These are phyloP conservation scores for Cutaneotrichosporon arboriforme DNA, from an alignment of 1,284 basidiomycete species.

Conservation along the genomic window DNA sequence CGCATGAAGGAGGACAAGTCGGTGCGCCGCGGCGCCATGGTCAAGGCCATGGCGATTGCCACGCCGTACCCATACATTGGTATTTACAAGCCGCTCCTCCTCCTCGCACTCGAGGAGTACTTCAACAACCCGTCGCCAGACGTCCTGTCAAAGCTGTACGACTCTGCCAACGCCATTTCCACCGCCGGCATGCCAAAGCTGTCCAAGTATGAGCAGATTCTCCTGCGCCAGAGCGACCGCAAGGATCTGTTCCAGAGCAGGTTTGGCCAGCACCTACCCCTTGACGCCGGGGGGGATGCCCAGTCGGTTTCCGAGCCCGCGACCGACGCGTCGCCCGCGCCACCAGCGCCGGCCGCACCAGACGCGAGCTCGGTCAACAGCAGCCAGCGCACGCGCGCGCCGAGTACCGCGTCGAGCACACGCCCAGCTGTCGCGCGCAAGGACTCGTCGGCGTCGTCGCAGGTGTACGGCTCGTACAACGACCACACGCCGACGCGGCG, in stretches of 20 bases:
- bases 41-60: slow-evolving; percentile 94
- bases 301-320: background rate
- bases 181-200: slow-evolving; percentile 71
- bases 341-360: too few species aligned
- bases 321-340: background rate
- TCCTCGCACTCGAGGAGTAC: slow-evolving; percentile 94
- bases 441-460: slow-evolving; percentile 9
- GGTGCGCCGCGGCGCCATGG: slow-evolving; percentile 83
- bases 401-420: slow-evolving; percentile 5
- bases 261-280: slow-evolving; percentile 40
- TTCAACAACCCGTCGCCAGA: slow-evolving; percentile 80
- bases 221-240: slow-evolving; percentile 82
- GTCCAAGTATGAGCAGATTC: slow-evolving; percentile 73
- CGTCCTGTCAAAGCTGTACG: slow-evolving; percentile 79
- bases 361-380: too few species aligned
- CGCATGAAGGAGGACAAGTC: slow-evolving; percentile 89
- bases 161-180: slow-evolving; percentile 88
- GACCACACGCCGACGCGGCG: slow-evolving; percentile 8
- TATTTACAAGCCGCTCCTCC: slow-evolving; percentile 94
- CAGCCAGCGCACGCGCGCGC: background rate
- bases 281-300: slow-evolving; percentile 1
- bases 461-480: slow-evolving; percentile 8
- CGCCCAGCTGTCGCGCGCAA: slow-evolving; percentile 12
- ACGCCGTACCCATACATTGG: slow-evolving; percentile 93
- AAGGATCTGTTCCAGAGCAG: slow-evolving; percentile 89